Conservation (phyloP, 2,329 filamentous ascomycete genomes). For the Cephalotrichum gorgonifer region DNA sequence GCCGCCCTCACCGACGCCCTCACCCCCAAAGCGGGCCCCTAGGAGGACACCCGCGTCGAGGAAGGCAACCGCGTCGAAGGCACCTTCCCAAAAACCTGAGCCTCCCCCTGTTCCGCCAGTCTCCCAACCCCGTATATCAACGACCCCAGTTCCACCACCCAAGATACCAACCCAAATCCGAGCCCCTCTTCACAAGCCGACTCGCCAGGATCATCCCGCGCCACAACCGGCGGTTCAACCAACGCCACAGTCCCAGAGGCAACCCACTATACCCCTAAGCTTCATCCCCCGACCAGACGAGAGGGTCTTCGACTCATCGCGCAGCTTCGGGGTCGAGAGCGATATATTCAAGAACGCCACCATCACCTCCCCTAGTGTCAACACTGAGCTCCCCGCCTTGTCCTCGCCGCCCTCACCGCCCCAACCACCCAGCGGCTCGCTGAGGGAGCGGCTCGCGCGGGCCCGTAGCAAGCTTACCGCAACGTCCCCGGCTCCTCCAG, state of each 20-base stretch:
- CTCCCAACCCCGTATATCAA: too few species aligned
- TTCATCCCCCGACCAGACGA: background rate
- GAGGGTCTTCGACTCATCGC: constrained; percentile 4
- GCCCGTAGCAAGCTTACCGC: background rate
- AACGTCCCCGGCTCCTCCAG: too few species aligned
- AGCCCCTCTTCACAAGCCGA: too few species aligned
- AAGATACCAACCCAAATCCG: too few species aligned
- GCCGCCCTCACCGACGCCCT: background rate
- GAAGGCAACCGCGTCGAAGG: background rate
- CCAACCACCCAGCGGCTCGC: background rate
- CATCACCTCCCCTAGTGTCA: constrained; percentile 3
- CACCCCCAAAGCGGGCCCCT: too few species aligned
- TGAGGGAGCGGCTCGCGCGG: background rate
- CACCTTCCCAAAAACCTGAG: background rate
- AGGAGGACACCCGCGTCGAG: too few species aligned
- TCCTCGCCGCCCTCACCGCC: background rate
- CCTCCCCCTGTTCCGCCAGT: too few species aligned
- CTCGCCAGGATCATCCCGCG: too few species aligned
- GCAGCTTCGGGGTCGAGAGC: constrained; percentile 10
- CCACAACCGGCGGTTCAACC: too few species aligned
- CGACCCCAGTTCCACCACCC: too few species aligned
- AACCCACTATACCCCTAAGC: background rate
- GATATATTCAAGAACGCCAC: constrained; percentile 6
- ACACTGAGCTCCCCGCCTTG: background rate
- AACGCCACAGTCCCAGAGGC: background rate